These are phyloP conservation scores for Abrus precatorius DNA, from an alignment of 306 rosid genomes.

Conservation along the genomic window DNA sequence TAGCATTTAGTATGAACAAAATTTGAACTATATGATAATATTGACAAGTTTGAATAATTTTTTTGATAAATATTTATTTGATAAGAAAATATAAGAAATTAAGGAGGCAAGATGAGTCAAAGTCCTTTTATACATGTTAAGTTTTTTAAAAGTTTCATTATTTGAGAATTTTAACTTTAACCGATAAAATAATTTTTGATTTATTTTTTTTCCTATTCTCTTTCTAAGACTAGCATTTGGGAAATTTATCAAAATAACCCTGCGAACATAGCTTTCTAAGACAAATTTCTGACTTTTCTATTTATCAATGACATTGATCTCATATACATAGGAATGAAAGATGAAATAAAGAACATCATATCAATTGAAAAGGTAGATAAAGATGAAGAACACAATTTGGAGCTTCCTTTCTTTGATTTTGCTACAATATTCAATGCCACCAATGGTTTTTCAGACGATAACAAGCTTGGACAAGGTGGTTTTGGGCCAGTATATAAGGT, in stretches of 20 bases:
- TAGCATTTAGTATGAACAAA: no score
- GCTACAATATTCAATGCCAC: constrained; percentile 10
- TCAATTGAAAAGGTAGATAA: background rate
- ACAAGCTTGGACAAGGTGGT: constrained; percentile 57
- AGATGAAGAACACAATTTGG: background rate
- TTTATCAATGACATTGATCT: background rate
- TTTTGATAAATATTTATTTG: no score
- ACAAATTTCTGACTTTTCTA: background rate
- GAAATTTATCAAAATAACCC: background rate
- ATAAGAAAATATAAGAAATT: no score
- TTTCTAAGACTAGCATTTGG: background rate
- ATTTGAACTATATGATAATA: no score
- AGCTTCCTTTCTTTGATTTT: constrained; percentile 41
- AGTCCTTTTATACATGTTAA: no score
- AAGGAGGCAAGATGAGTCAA: no score
- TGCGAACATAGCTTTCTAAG: no score
- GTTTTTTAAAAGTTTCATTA: no score
- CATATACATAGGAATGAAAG: background rate
- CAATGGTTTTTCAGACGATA: constrained; percentile 36
- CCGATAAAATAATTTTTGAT: no score
- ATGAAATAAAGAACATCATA: background rate
- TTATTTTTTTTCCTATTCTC: no score
- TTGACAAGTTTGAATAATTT: no score
- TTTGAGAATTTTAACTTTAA: no score
- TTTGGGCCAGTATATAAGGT: constrained; percentile 48